Conservation (phyloP, 192 early-diverging fungal genomes). For the Podila clonocystis region DNA sequence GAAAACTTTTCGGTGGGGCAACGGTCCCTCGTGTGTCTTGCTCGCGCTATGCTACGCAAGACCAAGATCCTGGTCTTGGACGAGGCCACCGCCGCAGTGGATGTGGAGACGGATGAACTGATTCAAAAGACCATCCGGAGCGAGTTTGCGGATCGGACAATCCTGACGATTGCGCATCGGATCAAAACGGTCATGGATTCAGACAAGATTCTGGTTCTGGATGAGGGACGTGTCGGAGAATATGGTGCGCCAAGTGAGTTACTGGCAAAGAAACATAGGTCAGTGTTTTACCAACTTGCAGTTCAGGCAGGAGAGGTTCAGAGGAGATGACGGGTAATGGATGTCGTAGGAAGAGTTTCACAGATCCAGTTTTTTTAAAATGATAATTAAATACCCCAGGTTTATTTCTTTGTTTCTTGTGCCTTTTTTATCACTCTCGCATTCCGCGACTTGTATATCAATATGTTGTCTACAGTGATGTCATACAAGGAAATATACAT, state of each 20-base stretch:
- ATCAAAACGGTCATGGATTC: constrained; percentile 86
- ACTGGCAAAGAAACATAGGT: constrained; percentile 1
- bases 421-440: too few relatives aligned
- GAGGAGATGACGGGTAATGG: not conserved
- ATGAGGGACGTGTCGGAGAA: constrained; percentile 72
- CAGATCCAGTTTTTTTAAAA: too few relatives aligned
- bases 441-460: too few relatives aligned
- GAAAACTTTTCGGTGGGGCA: constrained; percentile 87
- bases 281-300: constrained; percentile 25
- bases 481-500: too few relatives aligned
- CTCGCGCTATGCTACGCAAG: constrained; percentile 71
- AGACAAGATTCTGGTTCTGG: constrained; percentile 85
- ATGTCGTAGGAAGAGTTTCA: too few relatives aligned
- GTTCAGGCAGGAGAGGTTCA: constrained; percentile 20
- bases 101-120: constrained; percentile 82
- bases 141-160: constrained; percentile 80
- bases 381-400: too few relatives aligned
- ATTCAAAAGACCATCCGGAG: constrained; percentile 89
- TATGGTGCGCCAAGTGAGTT: constrained; percentile 34
- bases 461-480: too few relatives aligned
- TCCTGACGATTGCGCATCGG: constrained; percentile 92
- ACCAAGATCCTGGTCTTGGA: constrained; percentile 58
- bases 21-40: constrained; percentile 73
- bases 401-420: too few relatives aligned
- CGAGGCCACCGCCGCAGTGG: constrained; percentile 68